Evolutionary conservation across 352 stramenopile genomes (phyloP), one percentile per base, ranked within the genome.

Genomic region (Pythium aphanidermatum): DNA sequence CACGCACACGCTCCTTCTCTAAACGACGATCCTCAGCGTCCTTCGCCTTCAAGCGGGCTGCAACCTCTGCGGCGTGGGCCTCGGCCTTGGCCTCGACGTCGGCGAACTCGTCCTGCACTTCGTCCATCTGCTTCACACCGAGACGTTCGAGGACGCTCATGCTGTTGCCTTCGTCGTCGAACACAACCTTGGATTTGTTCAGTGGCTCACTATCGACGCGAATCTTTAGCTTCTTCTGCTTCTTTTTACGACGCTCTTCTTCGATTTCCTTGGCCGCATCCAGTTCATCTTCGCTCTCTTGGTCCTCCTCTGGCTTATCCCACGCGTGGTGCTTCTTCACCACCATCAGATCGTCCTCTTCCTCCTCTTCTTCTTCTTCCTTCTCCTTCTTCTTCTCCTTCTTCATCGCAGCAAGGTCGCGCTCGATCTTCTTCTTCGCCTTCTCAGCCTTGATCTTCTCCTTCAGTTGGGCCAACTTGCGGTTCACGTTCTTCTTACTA

Each of bases 361-460:
- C 79, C 27, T 93, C 79, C 0, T 86, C 69, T 13, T 79, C 66
- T 5, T 83, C 60, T n/a, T 56, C 51, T 4, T 46, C 46, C 39
- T 75, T n/a, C n/a, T n/a, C 56, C 43, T 48, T 26, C 51, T 64
- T 47, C 14, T 68, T 61, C 14, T 60, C 50, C 31, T 58, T 60
- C 23, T 58, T 60, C 33, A 82, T 51, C 27, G 64, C 51, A 49
- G 65, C 60, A 21, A 91, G 40, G 30, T 95, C 63, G 24, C 83
- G 87, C 10, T 81, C 83, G 24, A 97, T 66, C 19, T 85, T 83
- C 65, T 98, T 98, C 57, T 92, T 77, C 47, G 96, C 67, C 63
- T 98, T 97, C 60, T 98, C 94, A 5, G 83, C 78, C 58, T 97
- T 96, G 55, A 99, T 99, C 65, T 99, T 96, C 34, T 98, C 94